Percentiles rank a stretch among this genome's conserved stretches.
Conservation (phyloP, 495 filamentous ascomycete genomes). For the Aspergillus coremiiformis region DNA sequence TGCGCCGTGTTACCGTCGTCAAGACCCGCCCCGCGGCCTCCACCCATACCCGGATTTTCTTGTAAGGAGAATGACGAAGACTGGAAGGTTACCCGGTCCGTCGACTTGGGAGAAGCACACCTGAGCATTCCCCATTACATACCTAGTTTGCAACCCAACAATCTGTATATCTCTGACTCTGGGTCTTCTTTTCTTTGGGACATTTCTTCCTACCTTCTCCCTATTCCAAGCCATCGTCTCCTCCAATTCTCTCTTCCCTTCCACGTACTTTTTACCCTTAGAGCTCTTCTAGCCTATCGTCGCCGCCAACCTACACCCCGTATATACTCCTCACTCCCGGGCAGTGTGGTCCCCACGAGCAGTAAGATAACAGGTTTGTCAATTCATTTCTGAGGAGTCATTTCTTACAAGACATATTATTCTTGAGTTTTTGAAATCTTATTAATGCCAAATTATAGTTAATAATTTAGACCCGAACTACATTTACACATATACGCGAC, state of each 20-base stretch:
- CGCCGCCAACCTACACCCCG: neutral
- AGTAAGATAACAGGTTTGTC: neutral
- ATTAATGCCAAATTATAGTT: too few relatives aligned
- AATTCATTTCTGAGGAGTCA: neutral
- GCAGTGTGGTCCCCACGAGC: neutral
- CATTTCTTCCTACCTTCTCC: neutral
- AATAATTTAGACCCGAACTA: neutral
- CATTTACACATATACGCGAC: neutral
- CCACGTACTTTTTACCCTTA: neutral
- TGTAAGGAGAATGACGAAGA: constrained; percentile 7
- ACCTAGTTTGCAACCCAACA: neutral
- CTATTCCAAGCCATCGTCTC: neutral
- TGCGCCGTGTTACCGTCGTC: constrained; percentile 21
- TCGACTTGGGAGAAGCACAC: constrained; percentile 6
- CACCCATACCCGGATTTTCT: constrained; percentile 8
- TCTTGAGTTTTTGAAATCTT: too few relatives aligned
- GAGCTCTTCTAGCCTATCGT: neutral
- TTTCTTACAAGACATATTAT: neutral
- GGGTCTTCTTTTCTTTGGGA: neutral
- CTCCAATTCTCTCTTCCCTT: neutral
- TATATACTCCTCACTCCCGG: too few relatives aligned
- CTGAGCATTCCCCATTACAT: neutral
- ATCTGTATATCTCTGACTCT: neutral
- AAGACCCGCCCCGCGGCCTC: constrained; percentile 17
- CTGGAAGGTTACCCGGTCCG: constrained; percentile 22